Conservation (phyloP, 2,329 filamentous ascomycete genomes). For the Plectosphaerella plurivora region DNA sequence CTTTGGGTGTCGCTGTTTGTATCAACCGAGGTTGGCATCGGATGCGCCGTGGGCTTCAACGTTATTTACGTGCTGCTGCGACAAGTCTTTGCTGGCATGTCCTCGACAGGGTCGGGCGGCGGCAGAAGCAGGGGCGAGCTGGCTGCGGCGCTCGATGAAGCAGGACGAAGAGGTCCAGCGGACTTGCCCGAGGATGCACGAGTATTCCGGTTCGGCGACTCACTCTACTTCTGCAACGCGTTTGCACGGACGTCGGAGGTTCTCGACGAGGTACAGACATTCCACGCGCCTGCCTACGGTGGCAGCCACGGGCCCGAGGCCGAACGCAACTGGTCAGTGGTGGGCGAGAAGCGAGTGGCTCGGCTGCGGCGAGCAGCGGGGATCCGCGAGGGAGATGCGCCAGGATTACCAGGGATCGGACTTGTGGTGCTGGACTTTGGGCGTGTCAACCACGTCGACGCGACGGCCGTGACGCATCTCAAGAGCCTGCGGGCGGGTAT, state of each 20-base stretch:
- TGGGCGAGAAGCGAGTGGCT: slow-evolving; percentile 39
- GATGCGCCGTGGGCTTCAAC: slow-evolving; percentile 56
- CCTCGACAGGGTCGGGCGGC: slow-evolving; percentile 18
- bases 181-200: slow-evolving; percentile 44
- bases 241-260: slow-evolving; percentile 44
- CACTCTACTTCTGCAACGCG: slow-evolving; percentile 59
- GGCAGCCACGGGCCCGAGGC: slow-evolving; percentile 19
- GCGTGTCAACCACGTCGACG: slow-evolving; percentile 47
- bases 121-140: slow-evolving; percentile 21
- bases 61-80: slow-evolving; percentile 56
- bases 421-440: slow-evolving; percentile 49
- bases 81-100: slow-evolving; percentile 40
- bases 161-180: no score
- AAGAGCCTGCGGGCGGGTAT: slow-evolving; percentile 43
- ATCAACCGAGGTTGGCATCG: slow-evolving; percentile 56
- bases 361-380: slow-evolving; percentile 36
- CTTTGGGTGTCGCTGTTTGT: slow-evolving; percentile 62
- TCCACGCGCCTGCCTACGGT: slow-evolving; percentile 33
- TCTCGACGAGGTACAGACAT: slow-evolving; percentile 44
- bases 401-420: slow-evolving; percentile 31
- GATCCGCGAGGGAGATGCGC: slow-evolving; percentile 21
- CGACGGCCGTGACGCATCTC: slow-evolving; percentile 45
- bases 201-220: slow-evolving; percentile 52
- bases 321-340: slow-evolving; percentile 51
- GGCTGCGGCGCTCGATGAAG: slow-evolving; percentile 15